Conservation (phyloP, 2,329 filamentous ascomycete genomes). For the Colletotrichum siamense region DNA sequence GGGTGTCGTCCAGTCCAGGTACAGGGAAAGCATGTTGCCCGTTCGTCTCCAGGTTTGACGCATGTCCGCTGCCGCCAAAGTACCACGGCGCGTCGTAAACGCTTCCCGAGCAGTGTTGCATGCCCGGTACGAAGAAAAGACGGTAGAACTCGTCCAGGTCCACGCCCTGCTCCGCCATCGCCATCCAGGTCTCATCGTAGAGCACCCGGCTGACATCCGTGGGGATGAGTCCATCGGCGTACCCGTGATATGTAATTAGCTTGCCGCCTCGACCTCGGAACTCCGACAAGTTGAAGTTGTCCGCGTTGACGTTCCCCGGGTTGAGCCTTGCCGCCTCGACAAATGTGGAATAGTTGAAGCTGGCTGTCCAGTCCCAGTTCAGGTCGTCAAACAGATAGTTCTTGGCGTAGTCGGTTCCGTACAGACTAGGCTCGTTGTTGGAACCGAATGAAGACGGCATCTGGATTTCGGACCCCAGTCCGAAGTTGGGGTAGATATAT, state of each 20-base stretch:
- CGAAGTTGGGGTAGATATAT: constrained; percentile 47
- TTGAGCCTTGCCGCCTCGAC: constrained; percentile 27
- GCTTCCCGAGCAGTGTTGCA: constrained; percentile 50
- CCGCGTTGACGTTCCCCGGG: constrained; percentile 44
- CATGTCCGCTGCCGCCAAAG: constrained; percentile 29
- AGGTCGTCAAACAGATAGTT: constrained; percentile 47
- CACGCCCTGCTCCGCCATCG: constrained; percentile 38
- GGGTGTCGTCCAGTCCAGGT: constrained; percentile 38
- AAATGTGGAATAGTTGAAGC: constrained; percentile 36
- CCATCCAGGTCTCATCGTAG: constrained; percentile 50
- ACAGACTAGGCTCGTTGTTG: constrained; percentile 19
- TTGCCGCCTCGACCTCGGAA: constrained; percentile 48
- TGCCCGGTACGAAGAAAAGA: constrained; percentile 56
- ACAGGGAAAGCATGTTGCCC: constrained; percentile 34
- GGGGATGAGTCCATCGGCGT: constrained; percentile 45
- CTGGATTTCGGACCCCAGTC: constrained; percentile 46
- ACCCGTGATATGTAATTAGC: constrained; percentile 52
- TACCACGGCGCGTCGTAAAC: constrained; percentile 38
- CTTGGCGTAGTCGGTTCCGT: constrained; percentile 36
- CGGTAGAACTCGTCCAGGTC: constrained; percentile 48
- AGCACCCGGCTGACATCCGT: constrained; percentile 51
- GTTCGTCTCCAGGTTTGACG: constrained; percentile 29
- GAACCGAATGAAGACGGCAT: constrained; percentile 31
- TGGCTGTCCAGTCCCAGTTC: constrained; percentile 38
- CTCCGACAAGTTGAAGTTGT: constrained; percentile 40